A percentile compares a stretch with the other conserved stretches of the same genome.
Conservation (phyloP, 2,329 filamentous ascomycete species). For the Exophiala calicioides region DNA sequence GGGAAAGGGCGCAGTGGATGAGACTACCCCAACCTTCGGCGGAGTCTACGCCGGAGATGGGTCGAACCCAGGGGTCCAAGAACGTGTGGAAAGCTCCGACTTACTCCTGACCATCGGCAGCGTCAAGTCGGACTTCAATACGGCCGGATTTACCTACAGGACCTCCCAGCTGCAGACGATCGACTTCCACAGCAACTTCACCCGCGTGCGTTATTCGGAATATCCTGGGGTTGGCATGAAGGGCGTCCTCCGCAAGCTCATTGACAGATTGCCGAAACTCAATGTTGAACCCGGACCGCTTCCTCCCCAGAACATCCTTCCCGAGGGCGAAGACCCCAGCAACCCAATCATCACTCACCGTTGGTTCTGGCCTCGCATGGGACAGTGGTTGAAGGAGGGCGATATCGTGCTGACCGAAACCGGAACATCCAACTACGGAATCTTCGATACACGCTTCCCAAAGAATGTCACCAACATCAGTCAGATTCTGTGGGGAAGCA, state of each 20-base stretch:
- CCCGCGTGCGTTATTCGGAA: slow-evolving; percentile 73
- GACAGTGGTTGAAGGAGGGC: slow-evolving; percentile 52
- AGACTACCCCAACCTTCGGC: slow-evolving; percentile 49
- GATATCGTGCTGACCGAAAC: slow-evolving; percentile 63
- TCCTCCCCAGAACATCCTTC: slow-evolving; percentile 59
- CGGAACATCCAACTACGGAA: slow-evolving; percentile 61
- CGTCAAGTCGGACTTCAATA: slow-evolving; percentile 52
- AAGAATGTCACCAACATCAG: slow-evolving; percentile 51
- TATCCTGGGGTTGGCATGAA: slow-evolving; percentile 79
- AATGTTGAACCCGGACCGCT: slow-evolving; percentile 56
- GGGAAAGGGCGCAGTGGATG: slow-evolving; percentile 55
- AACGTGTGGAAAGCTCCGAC: slow-evolving; percentile 47
- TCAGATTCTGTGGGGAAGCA: slow-evolving; percentile 60
- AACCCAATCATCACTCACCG: slow-evolving; percentile 54
- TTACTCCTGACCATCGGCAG: slow-evolving; percentile 52
- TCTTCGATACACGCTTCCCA: slow-evolving; percentile 54
- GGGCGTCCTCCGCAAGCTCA: slow-evolving; percentile 72
- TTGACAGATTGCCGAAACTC: slow-evolving; percentile 59
- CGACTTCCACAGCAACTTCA: slow-evolving; percentile 75
- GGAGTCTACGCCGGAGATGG: slow-evolving; percentile 52
- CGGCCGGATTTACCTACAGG: slow-evolving; percentile 55
- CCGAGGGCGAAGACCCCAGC: slow-evolving; percentile 31
- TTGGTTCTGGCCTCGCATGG: slow-evolving; percentile 61
- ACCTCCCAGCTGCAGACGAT: slow-evolving; percentile 76
- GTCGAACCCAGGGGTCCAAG: slow-evolving; percentile 39